These are phyloP conservation scores for Taphrina confusa DNA, from an alignment of 1,139 yeast species.

Conservation along the genomic window DNA sequence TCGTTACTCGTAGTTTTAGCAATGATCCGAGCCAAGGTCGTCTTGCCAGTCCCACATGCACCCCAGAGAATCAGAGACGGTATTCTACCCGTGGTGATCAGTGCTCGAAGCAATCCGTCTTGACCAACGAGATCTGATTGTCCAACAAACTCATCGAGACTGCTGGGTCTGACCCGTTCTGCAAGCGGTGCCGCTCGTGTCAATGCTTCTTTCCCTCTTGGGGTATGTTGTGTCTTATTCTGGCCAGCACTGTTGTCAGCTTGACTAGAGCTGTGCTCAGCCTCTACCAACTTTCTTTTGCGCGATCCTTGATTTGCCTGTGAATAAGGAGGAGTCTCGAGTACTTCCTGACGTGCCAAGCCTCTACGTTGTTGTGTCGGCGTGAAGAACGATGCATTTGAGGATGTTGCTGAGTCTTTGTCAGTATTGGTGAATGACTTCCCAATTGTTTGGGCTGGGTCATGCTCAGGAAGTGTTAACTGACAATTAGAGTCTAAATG, in stretches of 20 bases:
- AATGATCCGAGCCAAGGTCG: constrained; percentile 65
- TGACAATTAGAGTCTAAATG: constrained; percentile 50
- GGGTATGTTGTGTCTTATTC: constrained; percentile 3
- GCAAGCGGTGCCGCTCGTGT: constrained; percentile 60
- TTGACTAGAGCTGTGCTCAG: background rate
- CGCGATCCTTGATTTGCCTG: background rate
- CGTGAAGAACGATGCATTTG: constrained; percentile 10
- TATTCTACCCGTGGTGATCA: constrained; percentile 56
- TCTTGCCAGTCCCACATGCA: constrained; percentile 65
- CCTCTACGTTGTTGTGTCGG: constrained; percentile 3
- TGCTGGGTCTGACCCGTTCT: constrained; percentile 76
- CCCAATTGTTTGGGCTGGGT: constrained; percentile 2
- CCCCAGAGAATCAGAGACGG: constrained; percentile 97
- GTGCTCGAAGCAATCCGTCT: constrained; percentile 68
- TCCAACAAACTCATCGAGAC: constrained; percentile 77
- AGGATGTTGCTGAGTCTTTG: too few relatives aligned
- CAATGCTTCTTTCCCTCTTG: constrained; percentile 24
- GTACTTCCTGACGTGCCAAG: constrained; percentile 1
- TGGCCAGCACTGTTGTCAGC: constrained; percentile 28
- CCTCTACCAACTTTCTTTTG: constrained; percentile 12
- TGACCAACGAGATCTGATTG: constrained; percentile 79
- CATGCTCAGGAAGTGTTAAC: constrained; percentile 1
- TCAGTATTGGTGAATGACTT: background rate
- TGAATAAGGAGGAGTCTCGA: constrained; percentile 15
- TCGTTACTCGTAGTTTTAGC: constrained; percentile 53